Base-by-base conservation (phyloP, 2,329 filamentous ascomycete genomes). In the Curvularia verruculosa region DNA sequence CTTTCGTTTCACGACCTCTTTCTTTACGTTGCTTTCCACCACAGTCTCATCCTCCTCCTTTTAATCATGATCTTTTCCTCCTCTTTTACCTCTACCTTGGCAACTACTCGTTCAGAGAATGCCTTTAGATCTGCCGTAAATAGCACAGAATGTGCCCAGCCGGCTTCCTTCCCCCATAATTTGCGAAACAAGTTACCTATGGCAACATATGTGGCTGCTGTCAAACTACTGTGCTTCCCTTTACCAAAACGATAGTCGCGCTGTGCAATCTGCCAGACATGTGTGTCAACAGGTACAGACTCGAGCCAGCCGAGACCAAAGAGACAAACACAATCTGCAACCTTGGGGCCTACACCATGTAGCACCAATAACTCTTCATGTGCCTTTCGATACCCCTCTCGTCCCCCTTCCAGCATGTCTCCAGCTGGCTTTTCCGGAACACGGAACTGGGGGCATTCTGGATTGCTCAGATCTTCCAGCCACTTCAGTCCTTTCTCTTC, bases 301-400 rank as follows among this genome's bases (percentile, higher is more conserved):
- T 98, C 94, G 29, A 90, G 90, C 94, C 96, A 99, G 26, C 93
- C 94, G 13, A 99, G 79, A 0, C 96, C 96, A 90, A 99, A 97
- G 19, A 99, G 80, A 72, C 91, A 96, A 7, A 98, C 93, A 72
- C 96, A 99, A 74, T 99, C 96, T 5, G 95, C 90, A 0, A 99
- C 95, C 75, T 99, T 99, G 0, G 96, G 95, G 0, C 95, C 95
- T 5, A 99, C 96, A 1, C 95, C 95, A 55, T 92, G 87, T 21
- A 99, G 82, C 5, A 84, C 79, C 1, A 98, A 82, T 2, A 99
- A 82, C 64, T 90, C 85, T 58, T 91, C 87, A 69, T 97, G 95
- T 0, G 95, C 94, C 49, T 84, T 81, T 43, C 87, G 87, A 75
- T 96, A 98, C 3, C 87, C 91, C 64, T 84, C 82, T 60, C 85